Conservation (phyloP, 1,284 basidiomycete genomes). For the Cryptococcus neoformans region DNA sequence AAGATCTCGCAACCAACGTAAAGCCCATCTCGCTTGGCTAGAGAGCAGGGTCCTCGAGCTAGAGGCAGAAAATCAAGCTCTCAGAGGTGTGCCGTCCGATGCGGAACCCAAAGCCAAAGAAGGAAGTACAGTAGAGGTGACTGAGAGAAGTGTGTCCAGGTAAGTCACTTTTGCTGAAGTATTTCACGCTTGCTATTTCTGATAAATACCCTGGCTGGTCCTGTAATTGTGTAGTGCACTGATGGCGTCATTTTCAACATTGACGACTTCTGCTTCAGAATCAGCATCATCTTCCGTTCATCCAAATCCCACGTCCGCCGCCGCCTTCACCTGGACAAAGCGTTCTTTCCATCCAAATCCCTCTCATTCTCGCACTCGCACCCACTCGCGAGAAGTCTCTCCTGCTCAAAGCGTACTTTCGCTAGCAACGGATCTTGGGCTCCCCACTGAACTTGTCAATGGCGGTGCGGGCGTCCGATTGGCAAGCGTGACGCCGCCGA, state of each 20-base stretch:
- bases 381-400: conserved; percentile 21
- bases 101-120: too few relatives aligned
- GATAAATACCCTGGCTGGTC: too few relatives aligned
- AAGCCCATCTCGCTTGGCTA: conserved; percentile 45
- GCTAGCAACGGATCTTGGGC: conserved; percentile 34
- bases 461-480: conserved; percentile 38
- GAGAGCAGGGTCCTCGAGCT: conserved; percentile 44
- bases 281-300: too few relatives aligned
- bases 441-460: conserved; percentile 30
- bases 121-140: too few relatives aligned
- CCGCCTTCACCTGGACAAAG: neutral
- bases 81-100: conserved; percentile 13
- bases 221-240: too few relatives aligned
- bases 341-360: too few relatives aligned
- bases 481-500: conserved; percentile 38
- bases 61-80: conserved; percentile 41
- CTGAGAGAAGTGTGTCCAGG: too few relatives aligned
- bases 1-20: conserved; percentile 46
- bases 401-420: conserved; percentile 35
- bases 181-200: too few relatives aligned
- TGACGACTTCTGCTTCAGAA: too few relatives aligned
- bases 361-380: too few relatives aligned
- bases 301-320: neutral
- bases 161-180: too few relatives aligned
- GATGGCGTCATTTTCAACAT: too few relatives aligned